phyloP scores from a whole-genome alignment of 129 eudicot species.

The Logfia minima region DNA sequence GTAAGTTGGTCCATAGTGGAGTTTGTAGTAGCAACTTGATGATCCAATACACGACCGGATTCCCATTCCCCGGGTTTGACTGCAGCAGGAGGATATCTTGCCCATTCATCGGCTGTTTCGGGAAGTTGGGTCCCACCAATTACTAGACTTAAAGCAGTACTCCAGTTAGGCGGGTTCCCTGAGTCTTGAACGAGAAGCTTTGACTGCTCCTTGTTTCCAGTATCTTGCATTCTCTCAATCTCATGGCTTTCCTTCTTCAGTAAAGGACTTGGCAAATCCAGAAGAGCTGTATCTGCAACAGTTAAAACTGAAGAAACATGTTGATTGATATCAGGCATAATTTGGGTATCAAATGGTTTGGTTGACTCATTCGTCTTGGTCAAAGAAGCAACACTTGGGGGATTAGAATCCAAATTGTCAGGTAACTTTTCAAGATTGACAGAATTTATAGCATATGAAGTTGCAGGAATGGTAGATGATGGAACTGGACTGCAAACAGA shows the following conservation, averaged over 20 bases:
- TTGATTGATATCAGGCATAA: constrained; percentile 31
- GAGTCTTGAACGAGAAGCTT: constrained; percentile 35
- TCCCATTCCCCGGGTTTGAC: constrained; percentile 45
- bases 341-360: constrained; percentile 14
- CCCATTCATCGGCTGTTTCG: constrained; percentile 69
- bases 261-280: constrained; percentile 49
- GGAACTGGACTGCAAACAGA: constrained; percentile 32
- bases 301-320: constrained; percentile 32
- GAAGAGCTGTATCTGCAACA: constrained; percentile 31
- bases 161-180: constrained; percentile 52
- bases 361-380: constrained; percentile 12
- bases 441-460: constrained; percentile 26
- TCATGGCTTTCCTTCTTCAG: constrained; percentile 37
- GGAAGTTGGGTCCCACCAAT: constrained; percentile 53
- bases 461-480: constrained; percentile 30
- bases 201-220: constrained; percentile 21
- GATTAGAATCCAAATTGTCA: constrained; percentile 33
- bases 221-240: constrained; percentile 22
- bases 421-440: constrained; percentile 41
- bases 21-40: constrained; percentile 39
- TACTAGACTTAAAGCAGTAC: constrained; percentile 49
- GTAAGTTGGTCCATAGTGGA: constrained; percentile 37
- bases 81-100: constrained; percentile 48
- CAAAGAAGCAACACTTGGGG: constrained; percentile 25
- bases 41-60: constrained; percentile 36